These are phyloP conservation scores for Craspedostauros australis DNA, from an alignment of 108 stramenopile genomes.

Conservation along the genomic window DNA sequence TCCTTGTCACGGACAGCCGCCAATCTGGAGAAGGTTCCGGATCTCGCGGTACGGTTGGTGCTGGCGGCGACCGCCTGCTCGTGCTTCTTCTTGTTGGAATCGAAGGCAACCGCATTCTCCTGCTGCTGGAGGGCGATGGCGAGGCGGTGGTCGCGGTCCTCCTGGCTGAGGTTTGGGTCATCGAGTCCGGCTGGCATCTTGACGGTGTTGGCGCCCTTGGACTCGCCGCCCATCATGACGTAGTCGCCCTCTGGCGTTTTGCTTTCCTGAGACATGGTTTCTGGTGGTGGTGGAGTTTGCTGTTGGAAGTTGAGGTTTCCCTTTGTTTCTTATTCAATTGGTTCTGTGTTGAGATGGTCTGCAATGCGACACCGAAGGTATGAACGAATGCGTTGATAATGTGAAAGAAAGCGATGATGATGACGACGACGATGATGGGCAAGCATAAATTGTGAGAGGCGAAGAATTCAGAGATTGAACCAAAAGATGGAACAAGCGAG, in stretches of 20 bases:
- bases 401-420: neutral
- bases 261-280: slow-evolving; percentile 79
- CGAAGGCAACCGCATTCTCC: slow-evolving; percentile 82
- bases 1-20: slow-evolving; percentile 82
- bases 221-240: slow-evolving; percentile 68
- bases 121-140: slow-evolving; percentile 87
- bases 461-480: no score
- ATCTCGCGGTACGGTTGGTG: slow-evolving; percentile 70
- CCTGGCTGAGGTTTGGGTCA: slow-evolving; percentile 79
- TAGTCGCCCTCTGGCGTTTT: slow-evolving; percentile 84
- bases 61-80: slow-evolving; percentile 55
- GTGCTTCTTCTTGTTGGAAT: slow-evolving; percentile 75
- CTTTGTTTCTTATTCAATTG: no score
- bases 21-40: slow-evolving; percentile 60
- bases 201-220: neutral
- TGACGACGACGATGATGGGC: no score
- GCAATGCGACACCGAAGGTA: no score
- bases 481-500: no score
- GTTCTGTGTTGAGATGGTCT: no score
- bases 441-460: no score
- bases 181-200: slow-evolving; percentile 40
- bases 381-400: neutral
- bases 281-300: no score
- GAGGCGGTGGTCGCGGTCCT: slow-evolving; percentile 82
- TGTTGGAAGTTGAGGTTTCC: no score